Evolutionary conservation across 2,329 filamentous ascomycete genomes (phyloP), one percentile per base, ranked within the genome.

Genomic region (Clarireedia homoeocarpa): DNA sequence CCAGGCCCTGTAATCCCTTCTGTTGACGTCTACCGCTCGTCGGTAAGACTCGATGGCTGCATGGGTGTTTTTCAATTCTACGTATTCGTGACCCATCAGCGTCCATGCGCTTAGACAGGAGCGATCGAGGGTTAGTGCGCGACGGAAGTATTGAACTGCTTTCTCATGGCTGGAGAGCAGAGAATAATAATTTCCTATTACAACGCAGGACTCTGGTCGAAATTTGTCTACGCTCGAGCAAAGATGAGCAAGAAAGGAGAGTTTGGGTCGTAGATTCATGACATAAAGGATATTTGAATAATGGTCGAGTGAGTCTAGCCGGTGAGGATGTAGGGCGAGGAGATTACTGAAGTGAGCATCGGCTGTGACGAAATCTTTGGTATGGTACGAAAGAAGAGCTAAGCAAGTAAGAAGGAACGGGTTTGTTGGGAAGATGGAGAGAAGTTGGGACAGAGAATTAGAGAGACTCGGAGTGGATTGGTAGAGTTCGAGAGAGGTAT

Each of bases 281-380:
- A 99, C 92, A 69, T 96, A 97, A 14, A 99, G 81, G 20, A 97
- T 95, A 67, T 99, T 99, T 38, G 91, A 96, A 71, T 96, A 99
- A 67, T 95, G 89, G 67, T 99, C 94, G 17, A 99, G 79, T 3
- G 88, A 88, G 69, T 99, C 94, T 17, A 99, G 82, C 6, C 94
- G 71, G 75, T 86, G 75, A 63, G 83, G 73, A 78, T 86, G 81
- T 5, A 83, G 81, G 30, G 95, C 89, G 15, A 99, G 80, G 42
- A 92, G 78, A 61, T 91, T 86, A 61, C 94, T 86, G 55, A 96
- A 77, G 71, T 85, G 74, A 73, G 84, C 71, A 63, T 86, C 84
- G 6, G 82, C 83, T 10, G 78, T 77, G 50, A 87, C 77, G 23
- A 96, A 79, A 63, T 91, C 84, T 63, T 96, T 96, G 53, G 87